phyloP scores from a whole-genome alignment of 768 basidiomycete species.

The Leccinum olivaceopallidum region DNA sequence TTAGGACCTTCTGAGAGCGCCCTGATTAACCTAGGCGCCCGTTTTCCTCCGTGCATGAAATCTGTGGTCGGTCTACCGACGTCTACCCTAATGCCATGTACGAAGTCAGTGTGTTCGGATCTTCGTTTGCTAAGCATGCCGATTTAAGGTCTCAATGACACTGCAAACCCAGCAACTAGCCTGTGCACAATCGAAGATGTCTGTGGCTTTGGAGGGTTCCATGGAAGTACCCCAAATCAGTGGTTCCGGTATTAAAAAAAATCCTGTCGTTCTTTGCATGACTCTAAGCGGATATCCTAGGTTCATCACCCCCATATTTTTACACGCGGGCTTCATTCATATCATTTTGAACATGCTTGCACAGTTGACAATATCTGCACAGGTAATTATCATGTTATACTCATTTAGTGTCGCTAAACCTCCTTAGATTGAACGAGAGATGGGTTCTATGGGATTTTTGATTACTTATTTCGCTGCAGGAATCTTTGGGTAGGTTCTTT shows the following conservation, averaged over 20 bases:
- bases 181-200: constrained; percentile 78
- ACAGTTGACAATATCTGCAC: constrained; percentile 76
- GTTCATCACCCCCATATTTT: constrained; percentile 86
- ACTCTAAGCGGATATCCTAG: constrained; percentile 42
- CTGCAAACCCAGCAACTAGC: constrained; percentile 69
- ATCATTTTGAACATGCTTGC: constrained; percentile 88
- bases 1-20: constrained; percentile 85
- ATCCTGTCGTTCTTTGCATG: constrained; percentile 43
- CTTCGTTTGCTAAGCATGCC: constrained; percentile 6
- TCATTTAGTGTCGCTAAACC: neutral
- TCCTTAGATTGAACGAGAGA: constrained; percentile 81
- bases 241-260: constrained; percentile 46
- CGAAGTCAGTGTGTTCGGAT: constrained; percentile 23
- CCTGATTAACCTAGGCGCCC: constrained; percentile 85
- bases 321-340: constrained; percentile 97
- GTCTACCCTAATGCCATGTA: constrained; percentile 60
- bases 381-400: constrained; percentile 42
- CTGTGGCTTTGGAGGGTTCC: constrained; percentile 85
- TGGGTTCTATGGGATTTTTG: constrained; percentile 86
- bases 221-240: constrained; percentile 48
- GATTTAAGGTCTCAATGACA: constrained; percentile 72
- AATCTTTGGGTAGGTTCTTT: constrained; percentile 73
- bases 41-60: constrained; percentile 95
- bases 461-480: constrained; percentile 89
- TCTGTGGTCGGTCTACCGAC: constrained; percentile 54